Evolutionary conservation across 345 rosid genomes (phyloP).

Genomic region (Rubroshorea leprosula): DNA sequence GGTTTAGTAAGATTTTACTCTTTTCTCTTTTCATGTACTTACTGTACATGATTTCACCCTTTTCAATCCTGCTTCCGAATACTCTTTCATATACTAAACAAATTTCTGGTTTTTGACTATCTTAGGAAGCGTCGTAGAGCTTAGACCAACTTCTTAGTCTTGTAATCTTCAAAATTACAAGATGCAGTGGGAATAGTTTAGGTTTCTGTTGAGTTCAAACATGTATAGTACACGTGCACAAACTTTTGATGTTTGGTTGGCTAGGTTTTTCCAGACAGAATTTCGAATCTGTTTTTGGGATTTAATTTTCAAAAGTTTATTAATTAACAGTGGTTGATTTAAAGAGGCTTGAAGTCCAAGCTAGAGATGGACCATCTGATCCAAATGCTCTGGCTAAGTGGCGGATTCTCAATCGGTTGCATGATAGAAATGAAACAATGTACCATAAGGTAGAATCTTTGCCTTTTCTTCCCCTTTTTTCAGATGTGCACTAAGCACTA

Average conservation of each 20-base stretch:
- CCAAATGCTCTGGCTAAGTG: conserved; percentile 90
- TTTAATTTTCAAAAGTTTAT: conserved; percentile 11
- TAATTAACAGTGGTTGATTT: conserved; percentile 65
- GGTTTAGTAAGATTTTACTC: conserved; percentile 60
- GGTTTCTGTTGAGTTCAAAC: neutral
- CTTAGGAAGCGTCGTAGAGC: too few species aligned
- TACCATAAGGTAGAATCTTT: conserved; percentile 56
- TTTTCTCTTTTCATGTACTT: neutral
- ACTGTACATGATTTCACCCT: neutral
- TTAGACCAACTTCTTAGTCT: neutral
- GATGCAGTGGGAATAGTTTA: too few species aligned
- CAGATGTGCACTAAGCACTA: too few species aligned
- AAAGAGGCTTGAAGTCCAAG: conserved; percentile 89
- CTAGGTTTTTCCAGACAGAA: neutral
- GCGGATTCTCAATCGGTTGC: conserved; percentile 94
- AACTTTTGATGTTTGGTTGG: neutral
- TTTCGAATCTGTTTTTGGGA: neutral
- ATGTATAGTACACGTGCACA: neutral
- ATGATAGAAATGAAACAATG: conserved; percentile 96
- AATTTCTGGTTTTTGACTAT: neutral
- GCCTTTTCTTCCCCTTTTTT: too few species aligned
- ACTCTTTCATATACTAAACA: neutral
- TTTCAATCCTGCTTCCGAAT: neutral
- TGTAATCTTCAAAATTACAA: too few species aligned
- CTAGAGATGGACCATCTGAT: conserved; percentile 91